These are phyloP conservation scores for Termitomyces sp. DNA, from an alignment of 768 basidiomycete species.

Conservation along the genomic window DNA sequence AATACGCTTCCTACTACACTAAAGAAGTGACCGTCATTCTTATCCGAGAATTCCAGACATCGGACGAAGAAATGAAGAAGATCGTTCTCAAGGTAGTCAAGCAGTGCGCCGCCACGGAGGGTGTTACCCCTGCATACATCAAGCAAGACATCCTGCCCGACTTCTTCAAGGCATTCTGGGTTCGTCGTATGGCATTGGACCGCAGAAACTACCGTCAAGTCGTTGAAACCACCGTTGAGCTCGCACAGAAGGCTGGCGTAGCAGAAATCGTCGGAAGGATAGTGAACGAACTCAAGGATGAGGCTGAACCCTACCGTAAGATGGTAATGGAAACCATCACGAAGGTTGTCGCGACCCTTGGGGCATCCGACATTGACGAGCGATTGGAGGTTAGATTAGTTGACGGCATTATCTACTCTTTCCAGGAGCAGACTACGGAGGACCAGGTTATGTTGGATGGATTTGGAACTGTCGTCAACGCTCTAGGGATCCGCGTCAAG, in stretches of 20 bases:
- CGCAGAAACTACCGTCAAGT: constrained; percentile 94
- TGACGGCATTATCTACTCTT: constrained; percentile 98
- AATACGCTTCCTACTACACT: constrained; percentile 98
- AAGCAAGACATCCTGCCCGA: constrained; percentile 97
- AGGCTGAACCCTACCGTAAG: constrained; percentile 89
- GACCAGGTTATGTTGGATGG: constrained; percentile 99
- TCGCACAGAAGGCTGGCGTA: constrained; percentile 95
- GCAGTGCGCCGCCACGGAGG: constrained; percentile 97
- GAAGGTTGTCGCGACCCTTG: constrained; percentile 87
- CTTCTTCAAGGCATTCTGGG: constrained; percentile 99
- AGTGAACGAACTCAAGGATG: constrained; percentile 88
- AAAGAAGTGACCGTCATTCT: constrained; percentile 97
- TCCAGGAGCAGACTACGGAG: constrained; percentile 99
- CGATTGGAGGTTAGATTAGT: constrained; percentile 90
- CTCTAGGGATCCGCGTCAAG: constrained; percentile 93
- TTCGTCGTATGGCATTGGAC: constrained; percentile 95
- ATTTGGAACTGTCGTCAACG: constrained; percentile 96
- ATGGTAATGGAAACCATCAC: constrained; percentile 99
- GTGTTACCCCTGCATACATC: constrained; percentile 93
- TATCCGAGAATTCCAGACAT: constrained; percentile 97
- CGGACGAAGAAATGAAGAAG: constrained; percentile 99
- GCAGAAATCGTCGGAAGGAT: constrained; percentile 90
- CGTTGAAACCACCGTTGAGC: constrained; percentile 97
- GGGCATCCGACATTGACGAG: constrained; percentile 98
- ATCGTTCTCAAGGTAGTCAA: constrained; percentile 99